Evolutionary conservation across 106 monocot species (phyloP), one percentile per base, ranked within the genome.

Genomic region (Acanthochlamys bracteata): DNA sequence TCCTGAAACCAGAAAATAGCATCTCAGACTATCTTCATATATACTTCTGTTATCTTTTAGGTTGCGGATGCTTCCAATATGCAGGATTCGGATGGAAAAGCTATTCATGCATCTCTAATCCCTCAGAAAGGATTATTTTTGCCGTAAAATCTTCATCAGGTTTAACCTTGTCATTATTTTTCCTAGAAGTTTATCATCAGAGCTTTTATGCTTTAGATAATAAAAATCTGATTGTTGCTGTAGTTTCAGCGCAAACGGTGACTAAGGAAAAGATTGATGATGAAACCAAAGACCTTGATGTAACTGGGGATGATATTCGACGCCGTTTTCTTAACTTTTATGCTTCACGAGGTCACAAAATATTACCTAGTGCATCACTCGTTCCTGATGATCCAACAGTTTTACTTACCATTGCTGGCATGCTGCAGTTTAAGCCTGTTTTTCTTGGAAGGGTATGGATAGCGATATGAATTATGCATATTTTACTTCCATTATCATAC

Each of bases 341-440:
- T 77, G 91, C 96, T 64, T 75, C 84, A 45, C 71, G 70, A 54
- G 96, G 88, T 27, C 91, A 91, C 72, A 85, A 81, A 70, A 86
- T 98, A 74, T 79, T 98, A 24, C 91, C 88, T 10, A 98, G 96
- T 68, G 71, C 96, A 45, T 92, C 96, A 24, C 96, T 91, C 59
- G 88, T 98, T 46, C 96, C 96, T 19, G 83, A 98, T 77, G 96
- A 98, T 66, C 96, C 96, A 20, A 92, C 91, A 9, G 96, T 98
- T 70, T 79, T 98, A 64, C 73, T 98, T 61, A 98, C 96, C 4
- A 98, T 98, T 68, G 96, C 96, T 58, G 96, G 96, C 49, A 98
- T 98, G 96, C 96, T 98, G 72, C 96, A 88, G 52, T 98, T 98
- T 68, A 98, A 98, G 72, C 91, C 96, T 67, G 81, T 98, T 53